phyloP scores from a whole-genome alignment of 106 monocot genomes.

The Triglochin maritima region DNA sequence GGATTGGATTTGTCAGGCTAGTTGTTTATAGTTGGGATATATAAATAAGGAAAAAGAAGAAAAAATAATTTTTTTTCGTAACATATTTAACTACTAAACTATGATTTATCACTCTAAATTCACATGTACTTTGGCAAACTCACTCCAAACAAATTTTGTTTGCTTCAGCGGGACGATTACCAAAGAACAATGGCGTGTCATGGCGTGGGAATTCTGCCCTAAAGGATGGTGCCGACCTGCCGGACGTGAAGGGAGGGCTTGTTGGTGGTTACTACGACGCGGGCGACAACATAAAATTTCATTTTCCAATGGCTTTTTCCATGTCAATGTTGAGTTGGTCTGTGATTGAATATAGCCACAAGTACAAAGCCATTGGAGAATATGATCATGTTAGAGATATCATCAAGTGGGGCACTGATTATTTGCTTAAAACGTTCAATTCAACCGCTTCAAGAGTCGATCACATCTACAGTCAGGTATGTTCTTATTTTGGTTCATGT shows the following conservation, averaged over 20 bases:
- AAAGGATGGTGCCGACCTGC: slow-evolving; percentile 34
- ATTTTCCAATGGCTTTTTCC: slow-evolving; percentile 97
- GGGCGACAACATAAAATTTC: slow-evolving; percentile 98
- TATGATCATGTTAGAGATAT: slow-evolving; percentile 78
- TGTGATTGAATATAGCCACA: slow-evolving; percentile 72
- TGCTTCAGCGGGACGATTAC: slow-evolving; percentile 55
- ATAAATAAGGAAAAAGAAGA: too few species aligned
- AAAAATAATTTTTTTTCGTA: too few species aligned
- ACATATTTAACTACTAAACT: too few species aligned
- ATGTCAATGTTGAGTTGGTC: slow-evolving; percentile 93
- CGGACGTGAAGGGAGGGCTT: slow-evolving; percentile 72
- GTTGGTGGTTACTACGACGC: slow-evolving; percentile 98
- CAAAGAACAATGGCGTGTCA: slow-evolving; percentile 64
- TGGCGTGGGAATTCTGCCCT: slow-evolving; percentile 81
- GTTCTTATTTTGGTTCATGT: not conserved
- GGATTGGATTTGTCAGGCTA: too few species aligned
- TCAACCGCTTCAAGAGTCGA: slow-evolving; percentile 56
- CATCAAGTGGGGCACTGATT: slow-evolving; percentile 98
- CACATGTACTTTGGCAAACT: too few species aligned
- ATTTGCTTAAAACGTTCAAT: slow-evolving; percentile 87
- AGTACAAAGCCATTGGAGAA: slow-evolving; percentile 72
- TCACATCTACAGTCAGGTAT: slow-evolving; percentile 73
- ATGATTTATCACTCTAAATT: too few species aligned
- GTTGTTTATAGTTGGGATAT: too few species aligned
- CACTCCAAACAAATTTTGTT: too few species aligned